Conservation (phyloP, 495 filamentous ascomycete species). For the Penicillium coprophilum region DNA sequence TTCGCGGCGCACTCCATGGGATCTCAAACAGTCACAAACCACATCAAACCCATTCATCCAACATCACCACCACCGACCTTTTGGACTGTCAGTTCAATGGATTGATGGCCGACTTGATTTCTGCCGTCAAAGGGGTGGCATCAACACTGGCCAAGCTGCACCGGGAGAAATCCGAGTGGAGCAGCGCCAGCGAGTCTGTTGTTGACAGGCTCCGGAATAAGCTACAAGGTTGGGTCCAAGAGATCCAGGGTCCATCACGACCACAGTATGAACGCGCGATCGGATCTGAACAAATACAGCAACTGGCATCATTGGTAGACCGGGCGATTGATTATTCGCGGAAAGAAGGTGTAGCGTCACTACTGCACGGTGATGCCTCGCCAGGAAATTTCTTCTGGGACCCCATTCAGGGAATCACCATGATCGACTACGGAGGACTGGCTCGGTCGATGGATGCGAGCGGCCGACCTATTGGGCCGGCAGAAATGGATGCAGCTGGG, state of each 20-base stretch:
- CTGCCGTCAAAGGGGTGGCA: not conserved
- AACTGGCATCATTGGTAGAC: not conserved
- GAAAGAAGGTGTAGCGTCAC: not conserved
- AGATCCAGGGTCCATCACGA: not conserved
- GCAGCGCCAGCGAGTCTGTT: not conserved
- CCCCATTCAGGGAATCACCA: not conserved
- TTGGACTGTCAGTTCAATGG: not conserved
- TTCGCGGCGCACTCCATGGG: not conserved
- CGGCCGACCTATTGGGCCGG: not conserved
- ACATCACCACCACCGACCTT: not conserved
- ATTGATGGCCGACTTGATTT: not conserved
- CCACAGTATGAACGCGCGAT: not conserved
- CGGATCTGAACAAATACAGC: not conserved
- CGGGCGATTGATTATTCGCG: not conserved
- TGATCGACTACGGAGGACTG: slow-evolving; percentile 2
- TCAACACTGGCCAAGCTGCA: not conserved
- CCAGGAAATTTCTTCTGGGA: not conserved
- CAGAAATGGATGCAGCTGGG: slow-evolving; percentile 3
- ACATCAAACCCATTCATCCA: not conserved
- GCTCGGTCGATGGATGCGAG: not conserved
- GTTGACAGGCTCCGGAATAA: not conserved
- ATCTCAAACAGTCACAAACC: not conserved
- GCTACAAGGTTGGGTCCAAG: not conserved
- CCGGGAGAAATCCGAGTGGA: not conserved
- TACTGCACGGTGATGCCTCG: not conserved